Evolutionary conservation across 176 grass and related monocot genomes (phyloP).

Genomic region (Chrysopogon serrulatus): DNA sequence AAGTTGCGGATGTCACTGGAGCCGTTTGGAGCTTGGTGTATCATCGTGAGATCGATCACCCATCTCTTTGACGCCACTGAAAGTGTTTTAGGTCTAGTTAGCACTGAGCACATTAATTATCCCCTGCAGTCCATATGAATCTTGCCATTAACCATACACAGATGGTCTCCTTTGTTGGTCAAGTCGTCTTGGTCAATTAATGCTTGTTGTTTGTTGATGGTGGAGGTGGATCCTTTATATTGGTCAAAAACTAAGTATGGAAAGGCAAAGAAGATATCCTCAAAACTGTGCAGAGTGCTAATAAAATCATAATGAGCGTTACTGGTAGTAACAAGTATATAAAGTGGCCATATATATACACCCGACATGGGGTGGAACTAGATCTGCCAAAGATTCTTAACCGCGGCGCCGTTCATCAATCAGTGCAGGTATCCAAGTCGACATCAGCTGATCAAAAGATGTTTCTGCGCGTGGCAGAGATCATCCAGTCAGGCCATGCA

Average conservation of each 20-base stretch:
- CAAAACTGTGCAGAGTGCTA: not conserved
- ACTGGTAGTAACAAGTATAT: too few species aligned
- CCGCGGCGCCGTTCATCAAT: not conserved
- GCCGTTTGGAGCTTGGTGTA: not conserved
- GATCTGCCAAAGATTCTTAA: not conserved
- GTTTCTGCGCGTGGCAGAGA: not conserved
- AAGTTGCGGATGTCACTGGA: not conserved
- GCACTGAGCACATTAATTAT: not conserved
- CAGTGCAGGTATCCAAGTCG: not conserved
- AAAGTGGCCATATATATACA: not conserved
- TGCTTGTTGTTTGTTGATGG: not conserved
- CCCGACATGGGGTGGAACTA: not conserved
- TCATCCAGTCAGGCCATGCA: not conserved
- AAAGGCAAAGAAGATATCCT: not conserved
- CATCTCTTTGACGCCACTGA: not conserved
- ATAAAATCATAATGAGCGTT: not conserved
- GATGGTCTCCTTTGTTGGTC: not conserved
- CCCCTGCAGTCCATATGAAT: not conserved
- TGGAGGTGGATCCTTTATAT: not conserved
- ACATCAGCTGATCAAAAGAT: not conserved
- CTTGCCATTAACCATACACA: not conserved
- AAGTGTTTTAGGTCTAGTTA: slow-evolving; percentile 5
- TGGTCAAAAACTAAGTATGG: not conserved
- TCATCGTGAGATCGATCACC: not conserved
- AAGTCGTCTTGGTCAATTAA: not conserved